Conservation (phyloP, 495 filamentous ascomycete genomes). For the Xylaria scruposa region DNA sequence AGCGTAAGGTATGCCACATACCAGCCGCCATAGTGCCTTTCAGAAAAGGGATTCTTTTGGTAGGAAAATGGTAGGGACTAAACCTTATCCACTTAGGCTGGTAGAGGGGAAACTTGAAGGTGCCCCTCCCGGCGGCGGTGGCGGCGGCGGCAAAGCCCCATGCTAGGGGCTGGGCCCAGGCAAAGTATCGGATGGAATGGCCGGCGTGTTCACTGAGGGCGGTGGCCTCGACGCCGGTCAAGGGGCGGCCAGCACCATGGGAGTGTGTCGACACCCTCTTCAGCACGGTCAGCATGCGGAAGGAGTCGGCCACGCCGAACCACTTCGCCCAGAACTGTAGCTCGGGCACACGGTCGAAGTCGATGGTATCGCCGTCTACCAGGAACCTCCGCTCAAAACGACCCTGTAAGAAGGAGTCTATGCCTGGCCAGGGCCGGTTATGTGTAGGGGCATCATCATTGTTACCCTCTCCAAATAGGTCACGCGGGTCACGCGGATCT, state of each 20-base stretch:
- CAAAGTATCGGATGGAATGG: background rate
- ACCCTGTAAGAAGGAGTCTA: constrained; percentile 20
- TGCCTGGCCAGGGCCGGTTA: constrained; percentile 31
- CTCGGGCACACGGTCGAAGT: constrained; percentile 31
- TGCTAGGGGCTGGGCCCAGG: constrained; percentile 1
- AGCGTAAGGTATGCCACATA: constrained; percentile 30
- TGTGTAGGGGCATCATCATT: constrained; percentile 13
- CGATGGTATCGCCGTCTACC: constrained; percentile 35
- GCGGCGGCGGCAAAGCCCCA: background rate
- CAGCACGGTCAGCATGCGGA: constrained; percentile 2
- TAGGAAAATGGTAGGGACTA: constrained; percentile 31
- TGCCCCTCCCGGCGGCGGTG: background rate
- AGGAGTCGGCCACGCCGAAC: background rate
- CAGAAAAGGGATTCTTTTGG: constrained; percentile 9
- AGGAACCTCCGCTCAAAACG: constrained; percentile 32
- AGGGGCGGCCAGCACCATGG: constrained; percentile 14
- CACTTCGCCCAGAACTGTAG: constrained; percentile 25
- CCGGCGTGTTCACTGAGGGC: constrained; percentile 28
- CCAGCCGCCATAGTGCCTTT: background rate
- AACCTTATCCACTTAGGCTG: constrained; percentile 27
- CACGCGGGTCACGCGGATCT: background rate
- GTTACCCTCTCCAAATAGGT: background rate
- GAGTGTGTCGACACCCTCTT: constrained; percentile 5
- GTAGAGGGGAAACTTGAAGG: constrained; percentile 36
- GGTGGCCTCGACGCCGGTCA: constrained; percentile 32